These are phyloP conservation scores for Themeda triandra DNA, from an alignment of 176 grass and related monocot species.

Conservation along the genomic window DNA sequence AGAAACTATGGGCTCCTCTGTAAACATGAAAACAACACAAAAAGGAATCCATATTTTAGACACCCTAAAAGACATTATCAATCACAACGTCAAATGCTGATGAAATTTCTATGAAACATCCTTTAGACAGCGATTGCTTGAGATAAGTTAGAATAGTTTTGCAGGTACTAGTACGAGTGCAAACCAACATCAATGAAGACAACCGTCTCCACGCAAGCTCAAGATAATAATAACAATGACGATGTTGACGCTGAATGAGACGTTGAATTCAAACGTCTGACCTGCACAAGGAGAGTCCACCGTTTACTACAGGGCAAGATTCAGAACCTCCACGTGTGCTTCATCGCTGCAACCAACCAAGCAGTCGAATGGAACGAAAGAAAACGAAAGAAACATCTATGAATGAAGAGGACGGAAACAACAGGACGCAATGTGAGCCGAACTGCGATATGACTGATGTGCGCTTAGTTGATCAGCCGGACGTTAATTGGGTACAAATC, in stretches of 20 bases:
- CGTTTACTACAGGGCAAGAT: neutral
- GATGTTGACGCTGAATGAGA: too few relatives aligned
- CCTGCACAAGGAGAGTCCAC: neutral
- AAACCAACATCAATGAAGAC: too few relatives aligned
- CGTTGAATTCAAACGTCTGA: constrained; percentile 7
- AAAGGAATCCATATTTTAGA: neutral
- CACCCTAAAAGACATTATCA: neutral
- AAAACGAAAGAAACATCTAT: neutral
- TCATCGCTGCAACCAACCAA: neutral
- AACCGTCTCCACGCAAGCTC: too few relatives aligned
- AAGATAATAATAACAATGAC: too few relatives aligned
- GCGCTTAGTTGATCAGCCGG: neutral
- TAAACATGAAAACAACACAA: neutral
- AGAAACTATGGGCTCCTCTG: neutral
- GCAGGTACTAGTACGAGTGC: too few relatives aligned
- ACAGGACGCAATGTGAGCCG: neutral
- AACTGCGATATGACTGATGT: neutral
- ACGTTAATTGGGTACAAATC: neutral
- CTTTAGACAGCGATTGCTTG: neutral
- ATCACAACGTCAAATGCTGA: neutral
- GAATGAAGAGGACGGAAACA: neutral
- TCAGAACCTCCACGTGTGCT: neutral
- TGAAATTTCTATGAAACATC: neutral
- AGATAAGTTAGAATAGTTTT: neutral
- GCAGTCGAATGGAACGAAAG: neutral